Evolutionary conservation across 495 filamentous ascomycete genomes (phyloP), one percentile per base, ranked within the genome.

Genomic region (Pseudevernia furfuracea): DNA sequence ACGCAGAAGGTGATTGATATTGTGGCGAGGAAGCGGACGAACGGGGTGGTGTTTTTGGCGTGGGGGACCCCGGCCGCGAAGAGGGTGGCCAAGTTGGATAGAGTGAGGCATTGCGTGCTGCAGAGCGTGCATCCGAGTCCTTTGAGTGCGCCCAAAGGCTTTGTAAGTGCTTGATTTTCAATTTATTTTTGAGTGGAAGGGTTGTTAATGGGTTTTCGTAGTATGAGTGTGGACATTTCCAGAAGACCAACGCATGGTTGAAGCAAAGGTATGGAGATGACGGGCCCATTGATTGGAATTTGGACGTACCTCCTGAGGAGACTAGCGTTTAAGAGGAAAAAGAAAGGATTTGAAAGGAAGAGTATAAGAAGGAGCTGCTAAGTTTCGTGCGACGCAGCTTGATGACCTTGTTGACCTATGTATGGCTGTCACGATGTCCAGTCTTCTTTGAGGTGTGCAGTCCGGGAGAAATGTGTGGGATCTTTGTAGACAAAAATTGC

Each of bases 61-160:
- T 98, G 94, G 94, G 94, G 94, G 4, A 84, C 73, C 1, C 88
- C 89, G 11, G 94, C 94, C 0, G 85, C 82, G 38, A 87, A 87
- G 75, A 78, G 93, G 59, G 86, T 93, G 10, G 70, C 78, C 7
- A 86, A 83, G 65, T 76, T 98, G 46, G 88, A 93, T 69, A 74
- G 70, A 57, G 75, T 81, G 69, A 86, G 81, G 68, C 92, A 98
- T 76, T 80, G 83, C 34, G 87, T 98, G 56, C 75, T 98, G 66
- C 84, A 88, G 78, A 87, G 85, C 67, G 90, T 89, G 60, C 94
- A 98, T 79, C 94, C 94, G 4, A 96, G 91, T 76, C 94, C 94
- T 53, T 72, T 96, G 65, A 92, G 89, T 75, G 94, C 94, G 4
- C 68, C 71, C 12, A 77, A 81, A 39, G 95, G 94, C 39, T 98